These are phyloP conservation scores for Digitaria exilis DNA, from an alignment of 202 grass and related monocot genomes.

Conservation along the genomic window DNA sequence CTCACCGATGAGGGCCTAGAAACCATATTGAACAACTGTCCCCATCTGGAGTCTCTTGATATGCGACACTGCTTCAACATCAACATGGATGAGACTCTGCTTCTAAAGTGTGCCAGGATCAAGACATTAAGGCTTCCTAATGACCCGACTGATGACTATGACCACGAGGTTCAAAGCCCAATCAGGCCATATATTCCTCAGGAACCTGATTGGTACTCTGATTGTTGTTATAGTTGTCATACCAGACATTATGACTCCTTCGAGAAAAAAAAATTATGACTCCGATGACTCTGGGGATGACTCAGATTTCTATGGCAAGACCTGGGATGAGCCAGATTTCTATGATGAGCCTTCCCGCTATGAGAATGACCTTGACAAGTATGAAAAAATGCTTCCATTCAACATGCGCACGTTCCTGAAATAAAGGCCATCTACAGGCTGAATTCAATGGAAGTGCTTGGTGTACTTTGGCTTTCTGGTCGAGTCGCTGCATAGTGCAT, in stretches of 20 bases:
- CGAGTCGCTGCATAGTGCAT: too few species aligned
- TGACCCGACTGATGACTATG: neutral
- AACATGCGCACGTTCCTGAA: constrained; percentile 2
- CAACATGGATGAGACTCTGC: neutral
- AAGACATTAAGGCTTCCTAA: neutral
- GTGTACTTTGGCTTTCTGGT: too few species aligned
- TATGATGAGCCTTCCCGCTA: neutral
- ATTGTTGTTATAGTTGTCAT: neutral
- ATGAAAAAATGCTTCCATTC: neutral
- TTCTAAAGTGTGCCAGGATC: neutral
- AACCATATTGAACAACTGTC: neutral
- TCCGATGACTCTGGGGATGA: too few species aligned
- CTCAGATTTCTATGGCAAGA: neutral
- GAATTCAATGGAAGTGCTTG: too few species aligned
- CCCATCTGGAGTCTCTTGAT: neutral
- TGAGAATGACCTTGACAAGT: constrained; percentile 4
- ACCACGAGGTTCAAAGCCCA: neutral
- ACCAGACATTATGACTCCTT: fast-evolving
- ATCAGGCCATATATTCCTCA: neutral
- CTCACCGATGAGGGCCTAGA: neutral
- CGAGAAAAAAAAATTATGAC: too few species aligned
- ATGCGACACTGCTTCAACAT: constrained; percentile 1
- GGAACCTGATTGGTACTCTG: neutral
- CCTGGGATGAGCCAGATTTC: neutral
- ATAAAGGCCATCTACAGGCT: too few species aligned